These are phyloP conservation scores for Cyclostephanos tholiformis DNA, from an alignment of 108 stramenopile species.

Conservation along the genomic window DNA sequence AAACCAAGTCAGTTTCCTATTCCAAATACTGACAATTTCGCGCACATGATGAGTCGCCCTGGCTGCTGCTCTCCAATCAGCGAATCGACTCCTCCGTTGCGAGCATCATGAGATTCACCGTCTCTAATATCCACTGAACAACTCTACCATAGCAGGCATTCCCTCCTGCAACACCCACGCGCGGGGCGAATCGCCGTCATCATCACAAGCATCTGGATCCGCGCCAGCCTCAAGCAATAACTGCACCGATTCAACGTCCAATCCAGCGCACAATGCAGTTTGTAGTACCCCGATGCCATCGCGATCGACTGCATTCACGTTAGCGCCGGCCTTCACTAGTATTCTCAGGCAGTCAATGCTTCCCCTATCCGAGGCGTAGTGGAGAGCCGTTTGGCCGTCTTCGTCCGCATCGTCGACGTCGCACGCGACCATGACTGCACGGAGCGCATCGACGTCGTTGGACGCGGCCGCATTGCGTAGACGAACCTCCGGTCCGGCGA, in stretches of 20 bases:
- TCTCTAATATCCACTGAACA: conserved; percentile 41
- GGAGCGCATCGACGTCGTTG: conserved; percentile 39
- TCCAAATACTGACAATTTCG: no score
- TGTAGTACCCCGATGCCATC: conserved; percentile 82
- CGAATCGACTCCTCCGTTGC: background rate
- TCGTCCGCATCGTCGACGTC: conserved; percentile 61
- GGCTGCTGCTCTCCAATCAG: no score
- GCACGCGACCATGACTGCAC: conserved; percentile 31
- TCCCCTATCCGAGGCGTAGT: conserved; percentile 79
- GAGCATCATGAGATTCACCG: background rate
- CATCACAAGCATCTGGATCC: conserved; percentile 76
- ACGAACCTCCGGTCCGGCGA: conserved; percentile 18
- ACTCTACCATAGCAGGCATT: conserved; percentile 37
- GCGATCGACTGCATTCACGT: conserved; percentile 69
- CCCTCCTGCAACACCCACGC: conserved; percentile 71
- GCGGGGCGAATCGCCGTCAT: conserved; percentile 81
- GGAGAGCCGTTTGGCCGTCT: conserved; percentile 75
- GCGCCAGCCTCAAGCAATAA: conserved; percentile 70
- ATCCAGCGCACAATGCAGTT: conserved; percentile 76
- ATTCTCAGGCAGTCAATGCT: conserved; percentile 58
- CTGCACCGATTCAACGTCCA: conserved; percentile 54
- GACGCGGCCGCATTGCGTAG: conserved; percentile 60
- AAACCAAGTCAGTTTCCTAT: no score
- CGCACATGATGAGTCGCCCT: no score
- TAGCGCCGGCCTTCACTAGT: conserved; percentile 64